phyloP scores from a whole-genome alignment of 2,329 filamentous ascomycete species.

The Pseudohalonectria lignicola region DNA sequence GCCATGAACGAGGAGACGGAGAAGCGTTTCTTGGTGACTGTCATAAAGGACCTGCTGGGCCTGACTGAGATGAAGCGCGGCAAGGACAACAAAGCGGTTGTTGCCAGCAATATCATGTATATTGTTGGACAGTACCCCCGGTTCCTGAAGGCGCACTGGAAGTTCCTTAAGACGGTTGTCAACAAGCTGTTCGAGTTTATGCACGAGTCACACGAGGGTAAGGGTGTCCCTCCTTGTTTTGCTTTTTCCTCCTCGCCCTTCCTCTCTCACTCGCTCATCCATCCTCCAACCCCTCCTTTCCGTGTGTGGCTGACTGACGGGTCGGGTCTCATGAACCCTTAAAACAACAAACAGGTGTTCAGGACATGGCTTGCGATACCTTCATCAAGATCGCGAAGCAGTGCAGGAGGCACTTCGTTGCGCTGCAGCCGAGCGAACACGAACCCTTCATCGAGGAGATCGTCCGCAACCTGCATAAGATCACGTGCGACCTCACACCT shows the following conservation, averaged over 20 bases:
- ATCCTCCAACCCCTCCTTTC: background rate
- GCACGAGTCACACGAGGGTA: slow-evolving; percentile 97
- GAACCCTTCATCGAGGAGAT: slow-evolving; percentile 99
- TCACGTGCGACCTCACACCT: slow-evolving; percentile 87
- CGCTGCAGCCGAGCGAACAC: slow-evolving; percentile 82
- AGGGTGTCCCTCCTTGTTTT: slow-evolving; percentile 13
- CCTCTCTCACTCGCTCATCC: too few relatives aligned
- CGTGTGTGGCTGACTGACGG: too few relatives aligned
- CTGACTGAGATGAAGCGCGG: slow-evolving; percentile 98
- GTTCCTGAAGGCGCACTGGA: slow-evolving; percentile 98
- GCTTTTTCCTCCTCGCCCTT: background rate
- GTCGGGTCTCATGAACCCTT: background rate
- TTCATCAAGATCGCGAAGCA: slow-evolving; percentile 99
- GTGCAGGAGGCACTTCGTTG: slow-evolving; percentile 94
- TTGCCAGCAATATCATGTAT: slow-evolving; percentile 99
- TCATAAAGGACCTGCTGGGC: slow-evolving; percentile 95
- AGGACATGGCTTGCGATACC: slow-evolving; percentile 99
- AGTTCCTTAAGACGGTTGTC: slow-evolving; percentile 98
- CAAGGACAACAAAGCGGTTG: slow-evolving; percentile 98
- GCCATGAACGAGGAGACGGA: slow-evolving; percentile 99
- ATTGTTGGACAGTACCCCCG: slow-evolving; percentile 98
- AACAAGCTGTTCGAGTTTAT: slow-evolving; percentile 99
- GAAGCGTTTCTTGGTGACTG: slow-evolving; percentile 94
- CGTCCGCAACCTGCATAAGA: slow-evolving; percentile 88
- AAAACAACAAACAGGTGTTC: slow-evolving; percentile 51